phyloP scores from a whole-genome alignment of 345 rosid species.

The Eucalyptus fibrosa region DNA sequence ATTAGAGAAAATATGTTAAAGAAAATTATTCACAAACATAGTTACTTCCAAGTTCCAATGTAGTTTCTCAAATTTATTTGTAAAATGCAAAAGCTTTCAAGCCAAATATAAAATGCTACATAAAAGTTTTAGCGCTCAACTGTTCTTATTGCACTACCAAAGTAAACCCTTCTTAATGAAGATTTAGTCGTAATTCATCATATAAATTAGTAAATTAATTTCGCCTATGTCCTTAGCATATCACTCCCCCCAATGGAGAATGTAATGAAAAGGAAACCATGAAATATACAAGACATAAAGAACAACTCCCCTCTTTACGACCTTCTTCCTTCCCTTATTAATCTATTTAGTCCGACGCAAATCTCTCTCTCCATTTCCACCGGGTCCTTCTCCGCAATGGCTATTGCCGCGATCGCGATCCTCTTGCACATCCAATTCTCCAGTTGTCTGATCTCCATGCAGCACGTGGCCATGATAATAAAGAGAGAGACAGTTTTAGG shows the following conservation, averaged over 20 bases:
- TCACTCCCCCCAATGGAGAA: neutral
- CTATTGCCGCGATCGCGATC: neutral
- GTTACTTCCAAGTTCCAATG: neutral
- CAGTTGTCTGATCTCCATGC: neutral
- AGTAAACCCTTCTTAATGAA: neutral
- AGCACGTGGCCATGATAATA: neutral
- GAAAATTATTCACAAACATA: neutral
- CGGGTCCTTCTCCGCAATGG: neutral
- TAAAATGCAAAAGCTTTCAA: neutral
- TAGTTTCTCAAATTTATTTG: neutral
- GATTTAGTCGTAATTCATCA: neutral
- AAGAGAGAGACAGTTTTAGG: neutral
- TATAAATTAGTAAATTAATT: too few relatives aligned
- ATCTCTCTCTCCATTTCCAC: neutral
- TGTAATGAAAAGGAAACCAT: neutral
- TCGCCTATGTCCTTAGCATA: neutral
- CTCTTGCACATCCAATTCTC: neutral
- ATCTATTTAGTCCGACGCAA: neutral
- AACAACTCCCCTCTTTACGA: neutral
- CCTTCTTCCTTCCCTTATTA: neutral
- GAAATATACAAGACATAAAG: neutral
- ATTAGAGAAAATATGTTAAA: neutral
- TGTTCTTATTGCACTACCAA: accelerated
- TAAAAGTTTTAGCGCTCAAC: neutral
- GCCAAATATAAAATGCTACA: neutral